Evolutionary conservation across 1,284 basidiomycete species (phyloP).

Genomic region (Pascua guehoae): DNA sequence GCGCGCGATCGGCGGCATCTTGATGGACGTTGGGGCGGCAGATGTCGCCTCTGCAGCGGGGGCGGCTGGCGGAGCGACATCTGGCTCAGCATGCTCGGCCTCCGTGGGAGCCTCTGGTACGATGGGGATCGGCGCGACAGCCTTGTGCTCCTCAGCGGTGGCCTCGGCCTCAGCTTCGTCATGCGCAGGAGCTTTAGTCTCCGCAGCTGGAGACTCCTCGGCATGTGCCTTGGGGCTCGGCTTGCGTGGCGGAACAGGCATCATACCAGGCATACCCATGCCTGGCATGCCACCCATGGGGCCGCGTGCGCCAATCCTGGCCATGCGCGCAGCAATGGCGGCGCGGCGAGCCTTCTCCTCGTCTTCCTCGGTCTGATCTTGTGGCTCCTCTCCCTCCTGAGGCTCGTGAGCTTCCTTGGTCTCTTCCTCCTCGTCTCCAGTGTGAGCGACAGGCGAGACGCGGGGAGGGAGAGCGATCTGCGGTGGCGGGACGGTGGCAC

Average conservation of each 20-base stretch:
- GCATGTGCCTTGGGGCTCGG: slow-evolving; percentile 6
- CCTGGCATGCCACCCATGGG: slow-evolving; percentile 46
- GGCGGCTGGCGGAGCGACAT: neutral
- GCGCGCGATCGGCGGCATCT: slow-evolving; percentile 40
- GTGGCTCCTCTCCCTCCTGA: slow-evolving; percentile 32
- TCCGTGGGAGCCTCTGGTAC: slow-evolving; percentile 2
- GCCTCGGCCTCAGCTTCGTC: slow-evolving; percentile 1
- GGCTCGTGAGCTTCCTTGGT: slow-evolving; percentile 2
- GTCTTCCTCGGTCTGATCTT: slow-evolving; percentile 44
- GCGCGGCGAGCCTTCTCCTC: slow-evolving; percentile 49
- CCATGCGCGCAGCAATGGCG: slow-evolving; percentile 53
- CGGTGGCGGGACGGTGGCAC: slow-evolving; percentile 3
- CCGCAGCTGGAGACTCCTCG: neutral
- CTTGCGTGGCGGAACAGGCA: slow-evolving; percentile 23
- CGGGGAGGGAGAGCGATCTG: neutral
- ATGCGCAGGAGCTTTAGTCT: neutral
- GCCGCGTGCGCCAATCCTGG: slow-evolving; percentile 50
- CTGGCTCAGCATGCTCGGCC: neutral
- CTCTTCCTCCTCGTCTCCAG: slow-evolving; percentile 39
- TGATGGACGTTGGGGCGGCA: slow-evolving; percentile 28
- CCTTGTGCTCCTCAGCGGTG: neutral
- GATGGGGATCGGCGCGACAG: neutral
- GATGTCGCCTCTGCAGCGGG: slow-evolving; percentile 1
- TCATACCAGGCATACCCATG: slow-evolving; percentile 5
- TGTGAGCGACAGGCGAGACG: neutral